Base-by-base conservation (phyloP, 2,329 filamentous ascomycete species). In the Fusarium brevicatenulatum region DNA sequence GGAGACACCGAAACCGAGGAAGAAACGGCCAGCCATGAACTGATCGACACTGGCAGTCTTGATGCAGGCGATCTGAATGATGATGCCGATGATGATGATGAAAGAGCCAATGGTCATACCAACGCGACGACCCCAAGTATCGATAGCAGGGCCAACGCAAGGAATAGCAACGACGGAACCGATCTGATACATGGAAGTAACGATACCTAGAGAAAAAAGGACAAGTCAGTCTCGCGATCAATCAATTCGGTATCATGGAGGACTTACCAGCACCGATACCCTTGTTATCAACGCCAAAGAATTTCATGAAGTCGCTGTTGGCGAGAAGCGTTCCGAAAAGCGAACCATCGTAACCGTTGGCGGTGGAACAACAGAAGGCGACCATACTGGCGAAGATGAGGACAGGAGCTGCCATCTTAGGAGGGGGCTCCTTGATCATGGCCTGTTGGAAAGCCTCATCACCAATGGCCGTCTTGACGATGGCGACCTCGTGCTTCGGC, bases 1-100 rank as follows among this genome's bases (percentile, higher is more conserved):
- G 25, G 82, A 81, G 58, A 87, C 85, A 61, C 86, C 86, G 68
- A 91, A 91, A 42, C 89, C 89, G 4, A 91, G 85, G 42, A 91
- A 80, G 80, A 91, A 91, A 9, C 89, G 86, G 9, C 89, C 89
- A 50, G 84, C 85, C 79, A 87, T 85, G 75, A 87, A 87, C 55
- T 86, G 84, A n/a, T 70, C 68, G 7, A 73, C 65, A 9, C 52
- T 73, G 13, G 61, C 78, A 61, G 40, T 46, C 25, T 75, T 79
- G 68, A 57, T 66, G 61, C 82, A 81, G 2, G 83, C 81, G 39
- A 81, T 81, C 67, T 87, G 86, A 55, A 88, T 82, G 46, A 84
- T 76, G 21, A 85, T 82, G 21, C 86, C 80, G 49, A 86, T 58
- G 54, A 87, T 80, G 64, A 87, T 84, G 73, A 85, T 78, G 10